Evolutionary conservation across 495 filamentous ascomycete species (phyloP), one percentile per base, ranked within the genome.

Genomic region (Aspergillus affinis): DNA sequence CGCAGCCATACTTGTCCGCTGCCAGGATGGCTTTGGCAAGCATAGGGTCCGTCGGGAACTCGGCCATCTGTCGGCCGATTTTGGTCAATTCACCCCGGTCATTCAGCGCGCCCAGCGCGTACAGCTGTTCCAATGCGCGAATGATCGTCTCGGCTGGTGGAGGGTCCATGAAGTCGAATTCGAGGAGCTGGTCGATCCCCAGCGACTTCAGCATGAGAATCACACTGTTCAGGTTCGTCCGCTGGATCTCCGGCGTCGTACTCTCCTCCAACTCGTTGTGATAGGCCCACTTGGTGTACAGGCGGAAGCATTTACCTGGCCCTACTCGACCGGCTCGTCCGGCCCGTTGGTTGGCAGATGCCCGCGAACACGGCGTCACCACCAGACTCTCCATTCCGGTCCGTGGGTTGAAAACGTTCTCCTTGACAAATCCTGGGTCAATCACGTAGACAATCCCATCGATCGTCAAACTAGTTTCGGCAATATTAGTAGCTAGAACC

Each of bases 131-230:
- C 52, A 98, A 75, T 1, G 92, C 91, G 20, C 90, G 86, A 68
- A 97, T 96, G 52, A 98, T 84, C 9, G 91, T 91, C 70, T 97
- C 93, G 0, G 92, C 88, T 0, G 93, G 90, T 1, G 94, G 94
- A 0, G 93, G 88, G 66, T 98, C 94, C 85, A 98, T 92, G 70
- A 96, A 98, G 66, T 98, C 94, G 64, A 98, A 98, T 46, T 93
- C 87, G 12, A 98, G 83, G 0, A 98, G 84, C 62, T 98, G 88
- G 68, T 97, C 93, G 68, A 98, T 96, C 13, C 95, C 95, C 15
- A 98, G 82, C 1, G 89, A 88, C 69, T 96, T 97, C 10, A 98
- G 78, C 64, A 93, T 83, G 18, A 98, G 78, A 13, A 97, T 91
- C 2, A 95, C 86, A 30, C 85, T 81, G 64, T 87, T 94, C 15